Evolutionary conservation across 2,329 filamentous ascomycete species (phyloP).

Genomic region (Fusarium papillatum): DNA sequence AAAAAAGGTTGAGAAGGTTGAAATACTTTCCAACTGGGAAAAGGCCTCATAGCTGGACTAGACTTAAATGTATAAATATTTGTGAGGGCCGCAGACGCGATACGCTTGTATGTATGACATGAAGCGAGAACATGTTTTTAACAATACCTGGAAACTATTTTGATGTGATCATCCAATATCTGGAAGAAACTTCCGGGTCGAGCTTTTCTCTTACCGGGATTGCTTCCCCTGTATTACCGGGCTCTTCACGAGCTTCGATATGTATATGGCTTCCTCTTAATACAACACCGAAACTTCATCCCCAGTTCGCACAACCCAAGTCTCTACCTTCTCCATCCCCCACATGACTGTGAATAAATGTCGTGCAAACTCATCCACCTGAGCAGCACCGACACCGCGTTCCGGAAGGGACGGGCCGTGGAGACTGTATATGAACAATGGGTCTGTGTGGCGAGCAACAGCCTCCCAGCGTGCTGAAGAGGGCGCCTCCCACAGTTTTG

Average conservation of each 20-base stretch:
- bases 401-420: not conserved
- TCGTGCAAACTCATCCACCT: slow-evolving; percentile 15
- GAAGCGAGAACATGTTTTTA: not conserved
- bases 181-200: not conserved
- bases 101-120: not conserved
- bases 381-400: not conserved
- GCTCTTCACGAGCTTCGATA: not conserved
- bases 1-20: not conserved
- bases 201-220: too few relatives aligned
- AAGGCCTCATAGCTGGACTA: not conserved
- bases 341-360: slow-evolving; percentile 18
- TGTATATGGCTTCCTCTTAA: not conserved
- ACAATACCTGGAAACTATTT: not conserved
- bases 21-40: not conserved
- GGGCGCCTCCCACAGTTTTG: not conserved
- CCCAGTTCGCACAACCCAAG: slow-evolving; percentile 6
- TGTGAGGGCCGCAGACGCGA: not conserved
- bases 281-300: not conserved
- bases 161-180: not conserved
- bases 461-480: slow-evolving; percentile 2
- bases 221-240: too few relatives aligned
- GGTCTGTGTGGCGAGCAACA: not conserved
- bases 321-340: slow-evolving; percentile 7
- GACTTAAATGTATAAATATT: not conserved
- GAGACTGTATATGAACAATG: slow-evolving; percentile 9